Base-by-base conservation (phyloP, 208 protist genomes). In the Zelonia costaricensis region DNA sequence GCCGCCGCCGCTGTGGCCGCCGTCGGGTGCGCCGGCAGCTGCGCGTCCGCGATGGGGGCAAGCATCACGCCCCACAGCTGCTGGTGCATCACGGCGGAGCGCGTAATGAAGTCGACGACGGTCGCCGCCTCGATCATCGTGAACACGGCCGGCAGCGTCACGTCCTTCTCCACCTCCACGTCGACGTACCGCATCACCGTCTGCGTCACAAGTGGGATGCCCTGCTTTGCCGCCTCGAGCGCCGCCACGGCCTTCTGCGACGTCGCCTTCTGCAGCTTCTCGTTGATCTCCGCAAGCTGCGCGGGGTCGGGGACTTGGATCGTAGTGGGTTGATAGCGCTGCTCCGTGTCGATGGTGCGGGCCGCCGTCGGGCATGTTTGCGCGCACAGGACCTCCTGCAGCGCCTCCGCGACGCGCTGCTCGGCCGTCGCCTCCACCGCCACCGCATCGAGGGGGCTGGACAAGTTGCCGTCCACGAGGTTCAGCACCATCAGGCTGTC, bases 71-170 rank as follows among this genome's bases (percentile, higher is more conserved):
- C 62, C 69, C 86, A 86, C 52, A 94, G 75, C 12, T 74, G 63
- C 66, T 82, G 88, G 55, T 94, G 88, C 51, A 39, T 71, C n/a
- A 84, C 53, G 1, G 71, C 65, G 4, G 85, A 84, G n/a, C 59
- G 47, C 15, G 76, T 82, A 33, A 94, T 62, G 51, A 76, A 88
- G 27, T 86, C 72, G 18, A 88, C 71, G 31, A 92, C 61, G 0
- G 56, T 38, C 30, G 80, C 77, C 16, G 74, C 78, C 68, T 91
- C 84, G 4, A 61, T 45, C 30, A 80, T 53, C 16, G 76, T 76
- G 56, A 91, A 89, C 60, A 86, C 71, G n/a, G 83, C 71, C 15
- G 78, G 78, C 44, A 88, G 66, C 44, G 42, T 56, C n/a, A 88
- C 69, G 23, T 89, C 78, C 25, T 16, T 22, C 68, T 72, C 62